Evolutionary conservation across 306 rosid species (phyloP), one percentile per base, ranked within the genome.

Genomic region (Dalbergia oliveri): DNA sequence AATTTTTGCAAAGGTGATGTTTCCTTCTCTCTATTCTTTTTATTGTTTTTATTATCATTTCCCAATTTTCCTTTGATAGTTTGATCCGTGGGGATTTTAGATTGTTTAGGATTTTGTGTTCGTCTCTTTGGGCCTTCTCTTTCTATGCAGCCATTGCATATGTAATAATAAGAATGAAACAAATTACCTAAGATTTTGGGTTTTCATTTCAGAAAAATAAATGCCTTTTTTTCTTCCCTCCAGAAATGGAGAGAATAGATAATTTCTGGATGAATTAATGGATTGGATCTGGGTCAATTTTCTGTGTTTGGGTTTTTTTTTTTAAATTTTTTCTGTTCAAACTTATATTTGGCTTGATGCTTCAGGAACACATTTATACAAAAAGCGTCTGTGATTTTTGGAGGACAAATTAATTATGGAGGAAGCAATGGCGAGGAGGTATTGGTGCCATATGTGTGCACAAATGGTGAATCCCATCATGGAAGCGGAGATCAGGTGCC

Each of bases 401-500:
- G 47, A 77, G 66, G 64, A 37, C 11, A 19, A 34, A 72, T 57
- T 60, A 0, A 75, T 53, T 50, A 87, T 89, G 96, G 97, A 90
- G 56, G 90, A 86, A 86, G 70, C 84, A 44, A 85, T 76, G 64
- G 85, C 84, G n/a, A 77, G 84, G 18, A 85, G 94, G 79, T 88
- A 93, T 81, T 91, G 96, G 96, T 93, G 97, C 75, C 63, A 93
- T 60, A 34, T 2, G 84, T 93, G 97, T 64, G 74, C 83, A 56
- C 88, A 89, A 79, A 82, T 72, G 76, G 88, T 93, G 34, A 72
- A 74, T 86, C 97, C 95, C 41, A 54, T 88, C 67, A 63, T 87
- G 84, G 94, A 87, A 69, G 66, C 60, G 11, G 94, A 85, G 80
- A 86, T 90, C 37, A 90, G 85, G 81, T 93, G 96, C 84, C 91